Evolutionary conservation across 2,329 filamentous ascomycete genomes (phyloP).

Genomic region (Tetracladium maxilliforme): DNA sequence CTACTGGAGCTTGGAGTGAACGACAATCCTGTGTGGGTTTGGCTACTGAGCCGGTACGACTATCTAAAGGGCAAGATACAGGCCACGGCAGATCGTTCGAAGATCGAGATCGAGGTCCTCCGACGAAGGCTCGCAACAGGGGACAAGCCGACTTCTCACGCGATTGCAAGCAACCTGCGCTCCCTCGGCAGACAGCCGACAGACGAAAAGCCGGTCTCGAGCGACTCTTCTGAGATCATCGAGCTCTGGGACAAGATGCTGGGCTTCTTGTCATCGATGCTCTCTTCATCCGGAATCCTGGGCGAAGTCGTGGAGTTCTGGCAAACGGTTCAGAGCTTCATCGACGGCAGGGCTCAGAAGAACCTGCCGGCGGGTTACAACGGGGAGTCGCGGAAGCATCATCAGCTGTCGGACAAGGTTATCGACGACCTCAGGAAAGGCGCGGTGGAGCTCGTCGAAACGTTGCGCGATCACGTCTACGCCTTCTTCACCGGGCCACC

Average conservation of each 20-base stretch:
- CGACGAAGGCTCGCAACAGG: slow-evolving; percentile 63
- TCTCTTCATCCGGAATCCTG: slow-evolving; percentile 68
- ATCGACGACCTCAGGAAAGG: slow-evolving; percentile 61
- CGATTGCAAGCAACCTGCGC: slow-evolving; percentile 62
- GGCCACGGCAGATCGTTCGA: slow-evolving; percentile 67
- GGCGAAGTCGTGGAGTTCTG: slow-evolving; percentile 89
- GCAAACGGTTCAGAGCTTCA: slow-evolving; percentile 82
- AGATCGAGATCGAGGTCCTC: slow-evolving; percentile 83
- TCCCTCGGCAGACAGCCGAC: slow-evolving; percentile 54
- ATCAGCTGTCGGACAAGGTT: slow-evolving; percentile 60
- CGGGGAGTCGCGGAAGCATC: slow-evolving; percentile 67
- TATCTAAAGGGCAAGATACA: slow-evolving; percentile 78
- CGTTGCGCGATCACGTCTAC: slow-evolving; percentile 66
- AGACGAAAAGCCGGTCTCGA: slow-evolving; percentile 42
- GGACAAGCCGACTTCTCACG: slow-evolving; percentile 55
- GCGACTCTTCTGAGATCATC: slow-evolving; percentile 70
- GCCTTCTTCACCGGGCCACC: slow-evolving; percentile 79
- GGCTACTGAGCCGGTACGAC: slow-evolving; percentile 82
- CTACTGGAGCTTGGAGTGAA: slow-evolving; percentile 89
- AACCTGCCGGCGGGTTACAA: slow-evolving; percentile 69
- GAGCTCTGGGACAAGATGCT: slow-evolving; percentile 89
- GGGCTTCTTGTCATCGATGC: slow-evolving; percentile 54
- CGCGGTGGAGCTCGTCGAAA: slow-evolving; percentile 65
- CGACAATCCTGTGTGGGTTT: slow-evolving; percentile 93
- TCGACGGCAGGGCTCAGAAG: slow-evolving; percentile 71